phyloP scores from a whole-genome alignment of 192 early-diverging fungal species.

The Podila minutissima region DNA sequence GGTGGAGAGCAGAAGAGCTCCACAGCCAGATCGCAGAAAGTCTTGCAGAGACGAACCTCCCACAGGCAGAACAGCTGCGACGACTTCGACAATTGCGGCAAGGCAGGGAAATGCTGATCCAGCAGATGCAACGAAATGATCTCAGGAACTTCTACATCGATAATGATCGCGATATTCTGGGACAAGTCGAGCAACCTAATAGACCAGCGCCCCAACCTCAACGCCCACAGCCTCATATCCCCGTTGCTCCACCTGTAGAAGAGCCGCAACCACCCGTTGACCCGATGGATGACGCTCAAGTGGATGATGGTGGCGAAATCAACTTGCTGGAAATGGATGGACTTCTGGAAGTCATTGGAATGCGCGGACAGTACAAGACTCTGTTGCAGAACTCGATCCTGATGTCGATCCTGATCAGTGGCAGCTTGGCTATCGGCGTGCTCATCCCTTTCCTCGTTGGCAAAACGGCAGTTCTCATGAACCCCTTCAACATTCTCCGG shows the following conservation, averaged over 20 bases:
- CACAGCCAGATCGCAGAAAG: slow-evolving; percentile 1
- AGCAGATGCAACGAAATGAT: neutral
- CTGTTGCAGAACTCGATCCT: slow-evolving; percentile 83
- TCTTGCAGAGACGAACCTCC: slow-evolving; percentile 1
- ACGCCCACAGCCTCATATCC: neutral
- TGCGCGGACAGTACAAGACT: slow-evolving; percentile 82
- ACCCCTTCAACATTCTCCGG: slow-evolving; percentile 62
- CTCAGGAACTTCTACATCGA: neutral
- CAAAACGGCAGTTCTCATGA: slow-evolving; percentile 58
- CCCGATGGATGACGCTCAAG: slow-evolving; percentile 42
- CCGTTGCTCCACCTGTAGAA: neutral
- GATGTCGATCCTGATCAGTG: slow-evolving; percentile 75
- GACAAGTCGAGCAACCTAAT: neutral
- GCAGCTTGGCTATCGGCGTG: slow-evolving; percentile 73
- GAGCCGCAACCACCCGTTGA: neutral
- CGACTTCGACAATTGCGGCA: neutral
- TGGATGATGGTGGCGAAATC: slow-evolving; percentile 48
- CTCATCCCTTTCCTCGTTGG: slow-evolving; percentile 83
- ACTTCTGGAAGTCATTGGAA: slow-evolving; percentile 85
- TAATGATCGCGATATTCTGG: neutral
- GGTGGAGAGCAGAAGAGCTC: slow-evolving; percentile 13
- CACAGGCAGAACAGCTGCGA: slow-evolving; percentile 7
- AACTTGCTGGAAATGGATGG: slow-evolving; percentile 74
- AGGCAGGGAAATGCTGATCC: neutral
- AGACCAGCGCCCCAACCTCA: neutral